Evolutionary conservation across 805 yeast genomes (phyloP), one percentile per base, ranked within the genome.

Genomic region (Wickerhamomyces strasburgensis): DNA sequence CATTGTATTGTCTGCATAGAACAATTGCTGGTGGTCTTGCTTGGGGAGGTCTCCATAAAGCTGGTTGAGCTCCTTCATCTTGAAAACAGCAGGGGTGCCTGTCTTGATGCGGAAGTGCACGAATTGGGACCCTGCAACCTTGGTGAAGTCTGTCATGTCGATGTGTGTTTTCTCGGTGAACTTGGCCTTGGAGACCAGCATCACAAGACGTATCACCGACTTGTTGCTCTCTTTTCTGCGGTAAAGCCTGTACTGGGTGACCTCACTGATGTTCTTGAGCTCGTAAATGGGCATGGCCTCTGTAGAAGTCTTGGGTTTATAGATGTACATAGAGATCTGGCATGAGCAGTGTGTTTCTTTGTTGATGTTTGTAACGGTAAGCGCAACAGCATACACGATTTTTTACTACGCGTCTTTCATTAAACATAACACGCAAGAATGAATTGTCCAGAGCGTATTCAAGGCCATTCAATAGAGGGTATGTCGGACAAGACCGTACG

Each of bases 81-180:
- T 27, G 7, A n/a, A 17, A 15, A 16, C 17, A n/a, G 33, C 37
- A 24, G 7, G 7, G 10, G 25, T 8, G 25, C 25, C 25, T 21
- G 19, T 27, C 28, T 10, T 11, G 14, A 28, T 24, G 11, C 13
- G 17, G 14, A 34, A 16, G n/a, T 10, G 25, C 19, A 31, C 15
- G 19, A 17, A 14, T 13, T 26, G 13, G 5, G n/a, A 8, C 13
- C 23, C 26, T 5, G 14, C 25, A 5, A 29, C n/a, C 17, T 15
- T 17, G 3, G 45, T 43, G 16, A 43, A 43, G 28, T 43, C 47
- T 4, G 45, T 43, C 13, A 40, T 15, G 11, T 21, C 34, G 9
- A 41, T 17, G 3, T 14, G 6, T 5, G 23, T 29, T 3, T 13
- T 17, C 4, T 27, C 14, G 10, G 17, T 18, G 14, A 19, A 6